Conservation (phyloP, 78 protist genomes). For the Diacronema lutheri region DNA sequence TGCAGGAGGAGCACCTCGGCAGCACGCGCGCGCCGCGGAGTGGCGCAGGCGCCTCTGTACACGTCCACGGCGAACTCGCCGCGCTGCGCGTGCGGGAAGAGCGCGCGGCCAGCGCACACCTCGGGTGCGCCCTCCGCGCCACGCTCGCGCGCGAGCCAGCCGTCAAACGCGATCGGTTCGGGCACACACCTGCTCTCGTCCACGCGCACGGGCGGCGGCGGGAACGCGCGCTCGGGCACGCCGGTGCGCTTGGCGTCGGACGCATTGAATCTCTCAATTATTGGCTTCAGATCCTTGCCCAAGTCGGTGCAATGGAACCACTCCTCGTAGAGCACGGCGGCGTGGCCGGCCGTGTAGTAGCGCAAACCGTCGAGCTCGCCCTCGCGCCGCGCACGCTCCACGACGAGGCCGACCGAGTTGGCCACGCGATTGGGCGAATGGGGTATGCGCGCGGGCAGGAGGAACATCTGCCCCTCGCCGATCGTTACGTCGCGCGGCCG, state of each 20-base stretch:
- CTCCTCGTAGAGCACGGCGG: constrained; percentile 14
- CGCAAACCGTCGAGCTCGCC: constrained; percentile 22
- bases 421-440: constrained; percentile 34
- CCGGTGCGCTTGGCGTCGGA: background rate
- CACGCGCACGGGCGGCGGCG: no score
- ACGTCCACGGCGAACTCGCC: no score
- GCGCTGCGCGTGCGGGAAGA: no score
- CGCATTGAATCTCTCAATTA: background rate
- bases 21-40: no score
- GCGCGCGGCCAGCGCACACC: no score
- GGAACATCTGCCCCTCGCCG: constrained; percentile 2
- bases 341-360: constrained; percentile 19
- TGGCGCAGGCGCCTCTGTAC: no score
- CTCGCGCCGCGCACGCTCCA: constrained; percentile 6
- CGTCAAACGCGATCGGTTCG: no score
- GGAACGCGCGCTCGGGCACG: no score
- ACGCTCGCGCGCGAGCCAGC: no score
- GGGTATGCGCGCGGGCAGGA: constrained; percentile 26
- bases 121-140: no score
- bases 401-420: constrained; percentile 25
- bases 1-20: no score
- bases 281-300: constrained; percentile 30
- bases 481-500: background rate
- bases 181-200: no score
- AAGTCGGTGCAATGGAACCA: constrained; percentile 17